Base-by-base conservation (phyloP, 2,329 filamentous ascomycete genomes). In the Phialophora macrospora region DNA sequence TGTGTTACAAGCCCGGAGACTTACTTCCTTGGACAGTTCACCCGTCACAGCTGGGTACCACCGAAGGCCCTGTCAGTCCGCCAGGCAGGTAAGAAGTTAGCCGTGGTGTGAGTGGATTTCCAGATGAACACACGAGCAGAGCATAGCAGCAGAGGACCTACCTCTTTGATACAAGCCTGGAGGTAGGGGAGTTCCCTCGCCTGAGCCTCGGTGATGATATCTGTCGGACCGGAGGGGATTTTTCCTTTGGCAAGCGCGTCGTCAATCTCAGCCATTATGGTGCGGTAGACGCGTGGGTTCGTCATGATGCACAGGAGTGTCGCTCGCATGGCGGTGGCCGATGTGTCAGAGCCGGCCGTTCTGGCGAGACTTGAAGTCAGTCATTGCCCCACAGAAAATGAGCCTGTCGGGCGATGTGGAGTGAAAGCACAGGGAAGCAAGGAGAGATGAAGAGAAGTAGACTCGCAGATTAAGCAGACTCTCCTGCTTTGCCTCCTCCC, bases 81-180 rank as follows among this genome's bases (percentile, higher is more conserved):
- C 30, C 30, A 32, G 9, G 30, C 30, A 32, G 30, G 30, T 9
- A 11, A 11, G 30, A 8, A 32, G 30, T 32, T 8, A 32, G 30
- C 30, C 8, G 8, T 11, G 30, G 8, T 3, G 9, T 11, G 30
- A 32, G 9, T 11, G 30, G 30, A 1, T 32, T 32, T 32, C 1
- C 30, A 2, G 30, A 11, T 32, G 2, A 9, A 32, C 30, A 30
- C 28, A 8, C 6, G 7, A 30, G 28, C 28, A 30, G n/a, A 28
- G 6, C 4, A 28, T 5, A 7, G 28, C n/a, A 54, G 30, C 22
- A 60, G 24, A 20, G 55, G 30, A 2, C 55, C 48, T 22, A 64
- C 64, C 68, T 85, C 84, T 56, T 79, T 79, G 32, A 85, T 78
- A 5, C 81, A 80, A 0, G 83, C 83, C 66, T 82, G 79, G 5